A percentile compares a stretch with the other conserved stretches of the same genome.
These are phyloP conservation scores for Elaphomyces granulatus DNA, from an alignment of 495 filamentous ascomycete genomes.

Conservation along the genomic window DNA sequence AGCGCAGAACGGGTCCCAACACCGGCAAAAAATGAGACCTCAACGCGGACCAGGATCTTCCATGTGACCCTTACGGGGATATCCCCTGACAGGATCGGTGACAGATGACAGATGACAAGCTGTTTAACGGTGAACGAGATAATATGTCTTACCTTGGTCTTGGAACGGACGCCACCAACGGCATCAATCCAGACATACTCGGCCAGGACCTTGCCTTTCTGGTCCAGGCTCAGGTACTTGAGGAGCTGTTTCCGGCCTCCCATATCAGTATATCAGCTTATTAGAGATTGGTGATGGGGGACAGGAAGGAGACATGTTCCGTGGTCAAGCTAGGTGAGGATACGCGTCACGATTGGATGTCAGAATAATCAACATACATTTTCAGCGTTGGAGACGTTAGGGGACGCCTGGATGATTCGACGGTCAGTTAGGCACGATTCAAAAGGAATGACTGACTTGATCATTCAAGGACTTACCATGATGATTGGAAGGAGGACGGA, in stretches of 20 bases:
- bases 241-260: conserved; percentile 72
- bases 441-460: neutral
- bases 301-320: neutral
- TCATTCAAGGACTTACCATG: conserved; percentile 22
- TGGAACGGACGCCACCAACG: conserved; percentile 62
- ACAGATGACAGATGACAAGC: too few species aligned
- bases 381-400: conserved; percentile 53
- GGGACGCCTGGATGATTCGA: conserved; percentile 26
- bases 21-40: too few species aligned
- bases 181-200: conserved; percentile 98
- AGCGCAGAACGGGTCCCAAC: too few species aligned
- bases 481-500: conserved; percentile 31
- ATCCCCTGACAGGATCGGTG: too few species aligned
- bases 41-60: too few species aligned
- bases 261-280: conserved; percentile 5
- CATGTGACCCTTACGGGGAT: too few species aligned
- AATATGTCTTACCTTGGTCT: conserved; percentile 92
- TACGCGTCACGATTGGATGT: neutral
- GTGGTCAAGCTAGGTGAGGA: neutral
- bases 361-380: conserved; percentile 35
- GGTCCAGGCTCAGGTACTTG: conserved; percentile 84
- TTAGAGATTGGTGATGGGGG: neutral
- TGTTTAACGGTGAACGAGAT: too few species aligned
- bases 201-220: conserved; percentile 71
- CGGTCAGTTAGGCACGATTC: neutral